Evolutionary conservation across 768 basidiomycete genomes (phyloP).

Genomic region (Mycena pura): DNA sequence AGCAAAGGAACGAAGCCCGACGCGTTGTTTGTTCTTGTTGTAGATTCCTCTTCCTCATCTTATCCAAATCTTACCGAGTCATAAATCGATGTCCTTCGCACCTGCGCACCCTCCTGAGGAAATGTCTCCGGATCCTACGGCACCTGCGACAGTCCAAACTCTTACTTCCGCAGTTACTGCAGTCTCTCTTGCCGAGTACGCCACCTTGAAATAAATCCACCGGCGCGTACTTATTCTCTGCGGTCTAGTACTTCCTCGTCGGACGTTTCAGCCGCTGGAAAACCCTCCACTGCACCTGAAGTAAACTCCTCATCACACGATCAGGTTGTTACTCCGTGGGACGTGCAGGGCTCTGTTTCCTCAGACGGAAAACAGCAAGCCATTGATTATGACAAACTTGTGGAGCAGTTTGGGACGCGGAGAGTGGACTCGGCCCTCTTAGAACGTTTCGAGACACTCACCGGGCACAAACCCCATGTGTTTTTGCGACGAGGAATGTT

Average conservation of each 20-base stretch:
- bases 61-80: neutral
- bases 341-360: conserved; percentile 91
- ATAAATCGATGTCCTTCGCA: conserved; percentile 4
- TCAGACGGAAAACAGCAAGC: conserved; percentile 89
- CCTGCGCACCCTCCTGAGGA: conserved; percentile 29
- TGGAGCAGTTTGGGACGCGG: conserved; percentile 93
- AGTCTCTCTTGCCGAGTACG: conserved; percentile 40
- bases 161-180: conserved; percentile 35
- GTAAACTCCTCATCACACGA: conserved; percentile 38
- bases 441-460: conserved; percentile 88
- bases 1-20: neutral
- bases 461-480: conserved; percentile 87
- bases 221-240: conserved; percentile 3
- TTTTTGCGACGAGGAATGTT: conserved; percentile 92
- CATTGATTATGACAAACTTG: conserved; percentile 96
- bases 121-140: conserved; percentile 32
- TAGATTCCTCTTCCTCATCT: neutral
- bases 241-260: conserved; percentile 13
- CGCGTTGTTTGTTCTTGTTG: conserved; percentile 19
- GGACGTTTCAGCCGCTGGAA: conserved; percentile 24
- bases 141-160: conserved; percentile 32
- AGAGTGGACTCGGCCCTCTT: conserved; percentile 78
- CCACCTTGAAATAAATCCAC: neutral
- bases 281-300: conserved; percentile 13
- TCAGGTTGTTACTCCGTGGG: conserved; percentile 97